Evolutionary conservation across 176 grass and related monocot genomes (phyloP), one percentile per base, ranked within the genome.

Genomic region (Oryza rufipogon): DNA sequence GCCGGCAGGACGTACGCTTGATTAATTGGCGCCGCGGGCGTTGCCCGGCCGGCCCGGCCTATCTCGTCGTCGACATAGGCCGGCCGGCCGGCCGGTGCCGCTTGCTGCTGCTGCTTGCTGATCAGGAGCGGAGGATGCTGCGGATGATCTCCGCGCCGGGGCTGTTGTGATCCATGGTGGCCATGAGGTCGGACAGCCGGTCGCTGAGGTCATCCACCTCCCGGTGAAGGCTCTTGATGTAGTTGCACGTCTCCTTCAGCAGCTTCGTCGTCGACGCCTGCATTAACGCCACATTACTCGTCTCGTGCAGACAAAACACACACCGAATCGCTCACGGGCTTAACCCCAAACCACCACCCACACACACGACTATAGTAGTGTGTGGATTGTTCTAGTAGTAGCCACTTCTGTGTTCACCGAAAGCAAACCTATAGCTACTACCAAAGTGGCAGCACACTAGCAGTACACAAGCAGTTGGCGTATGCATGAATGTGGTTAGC

Each of bases 121-220:
- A 79, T 91, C 85, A 96, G 77, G 92, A 94, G 74, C 83, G 87
- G 81, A 97, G 94, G 82, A 97, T 91, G 87, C 88, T 89, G 78
- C 94, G 91, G 83, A 97, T 88, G 89, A 97, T 97, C 71, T 97
- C 94, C 10, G 91, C 94, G 36, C 87, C 89, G 2, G 87, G 83
- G 86, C 94, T 97, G 64, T 91, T 89, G 73, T 90, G 75, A 41
- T 97, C 94, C 94, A 97, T 92, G 77, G 87, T 89, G 17, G 90
- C 76, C 94, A 97, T 92, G 14, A 97, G 86, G 39, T 94, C 94
- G 0, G 94, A 94, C 20, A 97, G 91, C 34, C 94, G 91, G 89
- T 94, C 94, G 82, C 94, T 97, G 60, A 97, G 86, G 86, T 97
- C 94, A 70, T 94, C 94, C 16, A 97, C 94, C 80, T 97, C 94